Evolutionary conservation across 306 rosid genomes (phyloP).

Genomic region (Citrullus amarus): DNA sequence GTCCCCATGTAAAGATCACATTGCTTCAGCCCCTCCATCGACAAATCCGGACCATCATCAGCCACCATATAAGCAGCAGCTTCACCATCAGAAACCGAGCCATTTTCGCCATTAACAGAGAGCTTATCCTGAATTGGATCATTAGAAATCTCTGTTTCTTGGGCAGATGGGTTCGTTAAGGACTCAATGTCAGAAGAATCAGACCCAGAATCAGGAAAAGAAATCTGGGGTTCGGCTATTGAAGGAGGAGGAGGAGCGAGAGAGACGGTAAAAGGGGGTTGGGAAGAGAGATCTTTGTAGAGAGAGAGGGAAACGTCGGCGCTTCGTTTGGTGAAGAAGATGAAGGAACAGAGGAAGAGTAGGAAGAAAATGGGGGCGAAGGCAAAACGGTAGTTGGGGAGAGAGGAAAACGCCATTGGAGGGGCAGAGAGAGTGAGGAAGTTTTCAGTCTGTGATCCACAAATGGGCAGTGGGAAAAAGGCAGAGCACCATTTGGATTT

Average conservation of each 20-base stretch:
- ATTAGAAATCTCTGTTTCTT: slow-evolving; percentile 6
- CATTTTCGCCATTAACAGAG: not conserved
- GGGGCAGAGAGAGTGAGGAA: not conserved
- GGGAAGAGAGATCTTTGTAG: slow-evolving; percentile 38
- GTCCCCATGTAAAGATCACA: slow-evolving; percentile 70
- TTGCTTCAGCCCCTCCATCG: slow-evolving; percentile 8
- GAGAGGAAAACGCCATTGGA: slow-evolving; percentile 21
- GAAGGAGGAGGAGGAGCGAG: slow-evolving; percentile 11
- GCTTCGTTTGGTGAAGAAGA: slow-evolving; percentile 37
- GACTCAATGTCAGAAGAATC: slow-evolving; percentile 4
- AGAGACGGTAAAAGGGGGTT: slow-evolving; percentile 16
- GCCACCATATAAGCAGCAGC: slow-evolving; percentile 6
- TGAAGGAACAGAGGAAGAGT: slow-evolving; percentile 28
- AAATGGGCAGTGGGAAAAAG: not conserved
- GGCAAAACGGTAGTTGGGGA: slow-evolving; percentile 28
- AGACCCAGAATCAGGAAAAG: slow-evolving; percentile 4
- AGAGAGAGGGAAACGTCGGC: slow-evolving; percentile 30
- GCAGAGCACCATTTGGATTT: not conserved
- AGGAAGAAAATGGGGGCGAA: slow-evolving; percentile 32
- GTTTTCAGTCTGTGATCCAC: not conserved
- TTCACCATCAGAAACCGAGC: slow-evolving; percentile 6
- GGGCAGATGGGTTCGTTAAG: slow-evolving; percentile 6
- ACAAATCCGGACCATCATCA: slow-evolving; percentile 12
- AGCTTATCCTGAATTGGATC: not conserved
- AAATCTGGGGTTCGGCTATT: not conserved